phyloP scores from a whole-genome alignment of 345 rosid species.

The Brassica napus region Da-Ae NC_063450.1:15069501-15070000 shows the following conservation, averaged over 20 bases:
- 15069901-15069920: slow-evolving; percentile 51
- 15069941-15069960: slow-evolving; percentile 32
- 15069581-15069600: slow-evolving; percentile 37
- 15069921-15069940: slow-evolving; percentile 49
- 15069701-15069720: slow-evolving; percentile 45
- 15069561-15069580: slow-evolving; percentile 33
- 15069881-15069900: slow-evolving; percentile 54
- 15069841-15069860: slow-evolving; percentile 66
- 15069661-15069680: slow-evolving; percentile 46
- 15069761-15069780: slow-evolving; percentile 52
- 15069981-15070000: slow-evolving; percentile 54
- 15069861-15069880: slow-evolving; percentile 62
- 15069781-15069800: slow-evolving; percentile 73
- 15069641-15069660: slow-evolving; percentile 41
- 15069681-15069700: slow-evolving; percentile 44
- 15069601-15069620: slow-evolving; percentile 66
- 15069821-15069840: slow-evolving; percentile 66
- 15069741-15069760: slow-evolving; percentile 31
- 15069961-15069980: slow-evolving; percentile 42
- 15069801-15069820: slow-evolving; percentile 86
- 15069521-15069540: slow-evolving; percentile 43
- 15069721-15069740: slow-evolving; percentile 36
- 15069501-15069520: background rate
- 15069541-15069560: slow-evolving; percentile 38
- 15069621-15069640: slow-evolving; percentile 49